Evolutionary conservation across 441 rosid genomes (phyloP).

Genomic region (Erysimum cheiri): DNA sequence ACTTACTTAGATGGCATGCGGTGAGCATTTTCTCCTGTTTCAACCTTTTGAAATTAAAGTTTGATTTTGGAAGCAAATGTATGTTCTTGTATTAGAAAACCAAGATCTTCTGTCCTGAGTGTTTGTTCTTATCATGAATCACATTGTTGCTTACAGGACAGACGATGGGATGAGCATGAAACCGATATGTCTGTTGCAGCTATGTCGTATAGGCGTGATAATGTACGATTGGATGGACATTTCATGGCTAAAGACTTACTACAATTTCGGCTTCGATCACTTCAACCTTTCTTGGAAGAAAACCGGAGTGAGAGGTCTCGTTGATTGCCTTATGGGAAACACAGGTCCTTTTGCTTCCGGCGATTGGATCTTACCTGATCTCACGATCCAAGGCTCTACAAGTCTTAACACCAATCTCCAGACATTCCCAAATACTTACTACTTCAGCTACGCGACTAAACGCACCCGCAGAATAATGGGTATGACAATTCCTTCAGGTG

Average conservation of each 20-base stretch:
- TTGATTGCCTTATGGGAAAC: conserved; percentile 75
- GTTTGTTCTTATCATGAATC: not conserved
- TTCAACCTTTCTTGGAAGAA: conserved; percentile 79
- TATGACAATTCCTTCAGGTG: conserved; percentile 76
- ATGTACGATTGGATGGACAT: conserved; percentile 94
- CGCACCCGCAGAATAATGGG: conserved; percentile 76
- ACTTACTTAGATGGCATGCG: conserved; percentile 94
- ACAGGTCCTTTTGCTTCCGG: conserved; percentile 83
- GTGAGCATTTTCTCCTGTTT: conserved; percentile 49
- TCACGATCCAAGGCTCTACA: conserved; percentile 87
- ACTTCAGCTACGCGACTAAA: conserved; percentile 92
- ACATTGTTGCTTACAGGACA: conserved; percentile 46
- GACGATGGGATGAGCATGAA: conserved; percentile 81
- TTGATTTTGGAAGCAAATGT: conserved; percentile 9
- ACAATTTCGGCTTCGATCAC: conserved; percentile 96
- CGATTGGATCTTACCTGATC: conserved; percentile 98
- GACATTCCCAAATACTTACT: conserved; percentile 81
- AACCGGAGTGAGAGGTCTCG: conserved; percentile 67
- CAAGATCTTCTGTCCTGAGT: conserved; percentile 12
- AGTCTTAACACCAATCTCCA: conserved; percentile 65
- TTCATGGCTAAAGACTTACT: conserved; percentile 77
- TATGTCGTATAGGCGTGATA: conserved; percentile 81
- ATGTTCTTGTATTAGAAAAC: conserved; percentile 12
- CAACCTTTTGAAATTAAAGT: conserved; percentile 10
- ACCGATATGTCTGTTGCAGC: conserved; percentile 80